Conservation (phyloP, 2,329 filamentous ascomycete genomes). For the Neoscytalidium dimidiatum region DNA sequence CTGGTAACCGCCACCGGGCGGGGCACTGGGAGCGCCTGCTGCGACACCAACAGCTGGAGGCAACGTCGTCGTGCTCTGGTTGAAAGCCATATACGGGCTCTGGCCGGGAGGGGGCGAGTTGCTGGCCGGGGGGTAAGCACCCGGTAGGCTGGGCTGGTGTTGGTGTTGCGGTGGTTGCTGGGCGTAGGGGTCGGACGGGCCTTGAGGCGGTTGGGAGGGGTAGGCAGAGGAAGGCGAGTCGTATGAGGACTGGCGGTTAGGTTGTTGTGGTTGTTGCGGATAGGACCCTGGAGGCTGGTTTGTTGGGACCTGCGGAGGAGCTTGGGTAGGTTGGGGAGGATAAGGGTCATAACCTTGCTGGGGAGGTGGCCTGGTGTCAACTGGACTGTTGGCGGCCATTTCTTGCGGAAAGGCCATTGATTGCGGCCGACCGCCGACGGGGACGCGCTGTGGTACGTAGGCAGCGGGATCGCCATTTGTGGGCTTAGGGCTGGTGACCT, state of each 20-base stretch:
- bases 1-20: constrained; percentile 27
- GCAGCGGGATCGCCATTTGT: constrained; percentile 33
- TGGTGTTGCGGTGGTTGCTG: constrained; percentile 33
- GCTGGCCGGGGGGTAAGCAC: background rate
- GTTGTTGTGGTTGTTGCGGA: constrained; percentile 29
- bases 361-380: constrained; percentile 45
- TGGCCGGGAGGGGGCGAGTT: background rate
- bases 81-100: constrained; percentile 30
- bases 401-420: constrained; percentile 47
- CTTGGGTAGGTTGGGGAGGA: constrained; percentile 26
- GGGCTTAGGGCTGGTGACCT: constrained; percentile 26
- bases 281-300: constrained; percentile 30
- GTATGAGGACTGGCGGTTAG: constrained; percentile 25
- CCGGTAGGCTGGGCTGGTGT: constrained; percentile 14
- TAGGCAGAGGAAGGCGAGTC: constrained; percentile 22
- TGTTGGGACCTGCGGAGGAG: constrained; percentile 13
- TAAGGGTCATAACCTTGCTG: constrained; percentile 25
- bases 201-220: constrained; percentile 23
- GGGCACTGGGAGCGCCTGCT: constrained; percentile 10
- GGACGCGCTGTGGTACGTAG: constrained; percentile 39
- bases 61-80: constrained; percentile 28
- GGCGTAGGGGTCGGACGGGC: constrained; percentile 32
- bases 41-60: constrained; percentile 21
- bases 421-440: constrained; percentile 36
- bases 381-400: constrained; percentile 47